phyloP scores from a whole-genome alignment of 768 basidiomycete genomes.

The Amanita rimosa region DNA sequence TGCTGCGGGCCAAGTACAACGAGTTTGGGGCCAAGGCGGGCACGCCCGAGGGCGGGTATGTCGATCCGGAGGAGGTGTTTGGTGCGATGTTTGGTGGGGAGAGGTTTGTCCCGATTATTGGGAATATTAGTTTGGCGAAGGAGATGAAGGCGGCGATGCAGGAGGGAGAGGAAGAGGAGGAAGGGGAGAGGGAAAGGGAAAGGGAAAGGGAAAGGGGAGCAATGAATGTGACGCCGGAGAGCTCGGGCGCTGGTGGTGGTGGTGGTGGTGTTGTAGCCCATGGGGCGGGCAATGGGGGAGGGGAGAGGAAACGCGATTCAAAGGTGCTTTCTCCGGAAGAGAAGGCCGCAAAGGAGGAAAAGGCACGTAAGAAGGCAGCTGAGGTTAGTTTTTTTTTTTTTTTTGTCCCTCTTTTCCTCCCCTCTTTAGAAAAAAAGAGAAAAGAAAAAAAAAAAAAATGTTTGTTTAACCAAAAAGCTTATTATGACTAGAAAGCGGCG shows the following conservation, averaged over 20 bases:
- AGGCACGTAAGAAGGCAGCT: slow-evolving; percentile 47
- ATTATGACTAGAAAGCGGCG: slow-evolving; percentile 45
- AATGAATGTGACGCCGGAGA: slow-evolving; percentile 12
- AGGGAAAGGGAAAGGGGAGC: slow-evolving; percentile 26
- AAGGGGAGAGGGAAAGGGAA: slow-evolving; percentile 29
- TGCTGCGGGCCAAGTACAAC: slow-evolving; percentile 76
- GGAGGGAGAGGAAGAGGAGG: slow-evolving; percentile 56
- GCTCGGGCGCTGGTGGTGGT: too few species aligned
- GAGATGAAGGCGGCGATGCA: slow-evolving; percentile 93
- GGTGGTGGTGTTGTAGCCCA: neutral
- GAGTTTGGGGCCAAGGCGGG: slow-evolving; percentile 83
- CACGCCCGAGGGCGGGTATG: slow-evolving; percentile 73
- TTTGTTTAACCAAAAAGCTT: too few species aligned
- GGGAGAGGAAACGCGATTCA: slow-evolving; percentile 18
- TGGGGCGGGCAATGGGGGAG: too few species aligned
- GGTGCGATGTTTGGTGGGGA: slow-evolving; percentile 87
- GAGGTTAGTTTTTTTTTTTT: slow-evolving; percentile 37
- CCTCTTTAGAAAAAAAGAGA: too few species aligned
- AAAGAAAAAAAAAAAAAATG: too few species aligned
- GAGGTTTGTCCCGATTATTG: slow-evolving; percentile 78
- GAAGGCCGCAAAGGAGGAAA: slow-evolving; percentile 64
- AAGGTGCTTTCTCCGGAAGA: slow-evolving; percentile 59
- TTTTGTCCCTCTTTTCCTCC: too few species aligned
- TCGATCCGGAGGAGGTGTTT: slow-evolving; percentile 78
- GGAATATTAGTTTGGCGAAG: slow-evolving; percentile 74